Conservation (phyloP, 768 basidiomycete genomes). For the Tephrocybe sp. region DNA sequence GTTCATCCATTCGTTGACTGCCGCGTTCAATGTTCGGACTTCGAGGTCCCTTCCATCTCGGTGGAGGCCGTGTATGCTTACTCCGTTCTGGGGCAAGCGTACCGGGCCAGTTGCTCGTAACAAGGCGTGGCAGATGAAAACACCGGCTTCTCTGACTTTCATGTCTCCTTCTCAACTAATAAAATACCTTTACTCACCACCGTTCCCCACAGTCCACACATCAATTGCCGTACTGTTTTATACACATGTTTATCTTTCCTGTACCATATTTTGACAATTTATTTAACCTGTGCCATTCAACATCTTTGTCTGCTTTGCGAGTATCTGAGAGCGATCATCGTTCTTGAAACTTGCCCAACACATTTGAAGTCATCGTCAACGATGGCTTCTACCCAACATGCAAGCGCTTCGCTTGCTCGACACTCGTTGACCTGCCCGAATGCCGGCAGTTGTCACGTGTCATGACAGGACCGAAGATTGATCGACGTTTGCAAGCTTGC, state of each 20-base stretch:
- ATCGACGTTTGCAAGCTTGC: slow-evolving; percentile 1
- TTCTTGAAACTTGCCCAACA: too few species aligned
- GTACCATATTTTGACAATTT: too few species aligned
- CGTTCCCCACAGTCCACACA: too few species aligned
- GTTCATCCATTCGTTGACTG: slow-evolving; percentile 86
- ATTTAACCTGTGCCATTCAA: too few species aligned
- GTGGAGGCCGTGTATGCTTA: slow-evolving; percentile 32
- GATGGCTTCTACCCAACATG: too few species aligned
- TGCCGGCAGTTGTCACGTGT: not conserved
- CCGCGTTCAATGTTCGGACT: slow-evolving; percentile 32
- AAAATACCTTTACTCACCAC: not conserved
- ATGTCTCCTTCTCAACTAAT: not conserved
- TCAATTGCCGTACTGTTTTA: too few species aligned
- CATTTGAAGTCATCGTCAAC: too few species aligned
- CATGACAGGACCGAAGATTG: slow-evolving; percentile 6
- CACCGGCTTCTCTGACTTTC: slow-evolving; percentile 60
- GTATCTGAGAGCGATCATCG: too few species aligned
- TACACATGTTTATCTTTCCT: too few species aligned
- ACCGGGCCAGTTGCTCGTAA: slow-evolving; percentile 32
- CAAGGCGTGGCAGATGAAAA: slow-evolving; percentile 51
- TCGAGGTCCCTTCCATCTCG: slow-evolving; percentile 32
- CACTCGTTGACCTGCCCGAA: too few species aligned
- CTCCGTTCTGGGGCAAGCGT: slow-evolving; percentile 50
- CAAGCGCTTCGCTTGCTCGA: too few species aligned
- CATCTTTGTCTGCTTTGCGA: too few species aligned